Percentiles rank a stretch among this genome's conserved stretches.
Evolutionary conservation across 805 yeast species (phyloP).

Genomic region (Brettanomyces anomalus): DNA sequence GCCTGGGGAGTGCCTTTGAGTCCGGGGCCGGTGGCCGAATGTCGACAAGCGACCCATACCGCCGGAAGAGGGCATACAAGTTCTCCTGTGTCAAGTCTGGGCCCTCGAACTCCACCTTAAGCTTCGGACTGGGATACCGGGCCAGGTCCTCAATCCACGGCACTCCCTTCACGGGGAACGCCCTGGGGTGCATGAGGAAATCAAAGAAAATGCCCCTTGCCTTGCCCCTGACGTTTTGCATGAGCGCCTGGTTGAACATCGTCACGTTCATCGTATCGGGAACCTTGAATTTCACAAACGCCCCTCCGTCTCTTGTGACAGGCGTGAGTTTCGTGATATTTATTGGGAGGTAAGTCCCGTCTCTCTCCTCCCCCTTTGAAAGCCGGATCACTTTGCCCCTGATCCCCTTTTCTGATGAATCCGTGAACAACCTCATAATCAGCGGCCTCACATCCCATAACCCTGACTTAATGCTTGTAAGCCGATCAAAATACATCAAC

Average conservation of each 20-base stretch:
- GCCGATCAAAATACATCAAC: slow-evolving; percentile 46
- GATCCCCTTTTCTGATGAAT: slow-evolving; percentile 30
- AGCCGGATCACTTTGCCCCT: slow-evolving; percentile 20
- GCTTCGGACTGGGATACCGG: slow-evolving; percentile 55
- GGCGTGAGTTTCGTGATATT: slow-evolving; percentile 56
- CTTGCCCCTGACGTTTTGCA: slow-evolving; percentile 24
- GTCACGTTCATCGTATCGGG: slow-evolving; percentile 42
- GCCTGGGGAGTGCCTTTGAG: slow-evolving; percentile 35
- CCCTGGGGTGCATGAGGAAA: slow-evolving; percentile 25
- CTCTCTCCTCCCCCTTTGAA: slow-evolving; percentile 26
- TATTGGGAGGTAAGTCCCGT: slow-evolving; percentile 15
- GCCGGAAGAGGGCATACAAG: slow-evolving; percentile 68
- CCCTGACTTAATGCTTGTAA: slow-evolving; percentile 33
- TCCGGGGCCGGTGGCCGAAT: slow-evolving; percentile 49
- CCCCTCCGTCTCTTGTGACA: slow-evolving; percentile 84
- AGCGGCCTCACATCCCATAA: slow-evolving; percentile 39
- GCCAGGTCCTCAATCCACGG: slow-evolving; percentile 97
- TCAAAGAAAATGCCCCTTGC: slow-evolving; percentile 22
- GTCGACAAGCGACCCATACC: slow-evolving; percentile 79
- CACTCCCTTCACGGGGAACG: slow-evolving; percentile 72
- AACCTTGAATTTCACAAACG: slow-evolving; percentile 68
- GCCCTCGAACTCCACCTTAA: slow-evolving; percentile 71
- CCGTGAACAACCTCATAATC: slow-evolving; percentile 30
- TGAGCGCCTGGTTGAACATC: slow-evolving; percentile 44
- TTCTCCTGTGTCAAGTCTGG: slow-evolving; percentile 67